Evolutionary conservation across 2,329 filamentous ascomycete genomes (phyloP).

Genomic region (Cercospora sp.): DNA sequence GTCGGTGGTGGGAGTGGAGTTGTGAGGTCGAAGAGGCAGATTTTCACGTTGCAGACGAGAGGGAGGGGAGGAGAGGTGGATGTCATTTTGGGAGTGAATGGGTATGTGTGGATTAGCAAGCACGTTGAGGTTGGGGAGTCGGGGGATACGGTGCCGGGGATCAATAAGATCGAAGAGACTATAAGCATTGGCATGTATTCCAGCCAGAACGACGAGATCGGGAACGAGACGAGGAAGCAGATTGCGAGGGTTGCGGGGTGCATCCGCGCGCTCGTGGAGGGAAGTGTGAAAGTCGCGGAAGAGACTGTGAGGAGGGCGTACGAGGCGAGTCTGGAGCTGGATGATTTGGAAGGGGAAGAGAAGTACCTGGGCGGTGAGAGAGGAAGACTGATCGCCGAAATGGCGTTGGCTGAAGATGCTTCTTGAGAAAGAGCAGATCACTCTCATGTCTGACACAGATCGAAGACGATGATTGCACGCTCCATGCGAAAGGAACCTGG

Average conservation of each 20-base stretch:
- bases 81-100: conserved; percentile 89
- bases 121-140: conserved; percentile 64
- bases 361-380: conserved; percentile 43
- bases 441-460: neutral
- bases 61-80: conserved; percentile 68
- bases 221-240: conserved; percentile 75
- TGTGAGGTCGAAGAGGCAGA: conserved; percentile 78
- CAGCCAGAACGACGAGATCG: conserved; percentile 88
- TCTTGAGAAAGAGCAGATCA: neutral
- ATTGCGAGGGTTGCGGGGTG: conserved; percentile 82
- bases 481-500: neutral
- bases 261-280: conserved; percentile 78
- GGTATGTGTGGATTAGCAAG: conserved; percentile 88
- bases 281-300: conserved; percentile 83
- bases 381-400: conserved; percentile 40
- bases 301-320: conserved; percentile 83
- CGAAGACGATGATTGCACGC: neutral
- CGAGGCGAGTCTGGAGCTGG: conserved; percentile 74
- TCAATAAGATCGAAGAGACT: conserved; percentile 85
- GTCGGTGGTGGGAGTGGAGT: conserved; percentile 78
- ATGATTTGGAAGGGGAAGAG: conserved; percentile 60
- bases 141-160: conserved; percentile 54
- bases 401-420: conserved; percentile 31
- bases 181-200: conserved; percentile 86
- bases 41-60: conserved; percentile 71